Percentiles rank a stretch among this genome's conserved stretches.
Conservation (phyloP, 1,284 basidiomycete genomes). For the Coniophora puteana region DNA sequence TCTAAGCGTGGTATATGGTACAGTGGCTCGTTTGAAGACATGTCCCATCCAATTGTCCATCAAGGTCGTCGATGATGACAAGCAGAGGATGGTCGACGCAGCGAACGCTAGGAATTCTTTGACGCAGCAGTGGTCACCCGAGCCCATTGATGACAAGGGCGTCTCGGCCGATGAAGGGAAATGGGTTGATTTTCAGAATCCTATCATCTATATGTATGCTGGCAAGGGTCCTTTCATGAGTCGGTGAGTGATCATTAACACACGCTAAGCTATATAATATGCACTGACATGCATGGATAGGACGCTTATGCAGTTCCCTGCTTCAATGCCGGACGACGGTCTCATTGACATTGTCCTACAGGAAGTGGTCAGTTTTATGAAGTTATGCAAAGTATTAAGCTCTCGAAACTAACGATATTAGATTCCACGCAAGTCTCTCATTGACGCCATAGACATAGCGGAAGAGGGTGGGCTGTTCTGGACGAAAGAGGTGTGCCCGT, state of each 20-base stretch:
- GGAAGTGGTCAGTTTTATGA: slow-evolving; percentile 43
- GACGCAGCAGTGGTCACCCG: slow-evolving; percentile 11
- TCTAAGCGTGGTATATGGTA: background rate
- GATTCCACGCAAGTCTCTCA: slow-evolving; percentile 45
- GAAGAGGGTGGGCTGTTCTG: slow-evolving; percentile 69
- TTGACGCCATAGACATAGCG: slow-evolving; percentile 64
- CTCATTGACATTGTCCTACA: slow-evolving; percentile 77
- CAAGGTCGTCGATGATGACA: slow-evolving; percentile 71
- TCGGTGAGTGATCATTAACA: slow-evolving; percentile 36
- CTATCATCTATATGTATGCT: slow-evolving; percentile 68
- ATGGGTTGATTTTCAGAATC: slow-evolving; percentile 70
- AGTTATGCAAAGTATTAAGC: background rate
- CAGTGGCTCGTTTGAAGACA: slow-evolving; percentile 64
- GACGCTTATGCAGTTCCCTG: slow-evolving; percentile 86
- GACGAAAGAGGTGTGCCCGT: slow-evolving; percentile 52
- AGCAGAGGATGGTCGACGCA: slow-evolving; percentile 61
- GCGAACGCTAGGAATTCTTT: slow-evolving; percentile 24
- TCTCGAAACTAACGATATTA: slow-evolving; percentile 28
- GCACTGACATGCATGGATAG: slow-evolving; percentile 26
- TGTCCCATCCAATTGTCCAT: slow-evolving; percentile 71
- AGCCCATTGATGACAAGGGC: slow-evolving; percentile 17
- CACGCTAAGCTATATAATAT: background rate
- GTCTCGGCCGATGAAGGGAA: slow-evolving; percentile 44
- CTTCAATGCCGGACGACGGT: slow-evolving; percentile 76
- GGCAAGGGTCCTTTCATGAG: slow-evolving; percentile 73